A percentile compares a stretch with the other conserved stretches of the same genome.
These are phyloP conservation scores for Metschnikowia santaceciliae DNA, from an alignment of 805 yeast species.

Conservation along the genomic window DNA sequence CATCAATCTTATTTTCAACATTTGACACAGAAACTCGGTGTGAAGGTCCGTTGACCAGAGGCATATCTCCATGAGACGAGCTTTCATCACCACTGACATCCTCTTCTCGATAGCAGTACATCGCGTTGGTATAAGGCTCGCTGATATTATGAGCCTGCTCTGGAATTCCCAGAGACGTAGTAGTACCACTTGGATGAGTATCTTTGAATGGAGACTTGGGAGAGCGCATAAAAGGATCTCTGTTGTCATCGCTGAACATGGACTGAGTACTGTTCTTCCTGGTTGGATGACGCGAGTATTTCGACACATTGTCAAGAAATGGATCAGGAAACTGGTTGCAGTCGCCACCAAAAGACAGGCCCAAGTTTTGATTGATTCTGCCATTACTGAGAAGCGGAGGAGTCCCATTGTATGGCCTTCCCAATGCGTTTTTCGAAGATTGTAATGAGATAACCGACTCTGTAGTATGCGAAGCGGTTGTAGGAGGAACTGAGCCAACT, in stretches of 20 bases:
- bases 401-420: constrained; percentile 14
- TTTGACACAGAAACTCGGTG: constrained; percentile 1
- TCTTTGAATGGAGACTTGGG: constrained; percentile 12
- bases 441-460: constrained; percentile 24
- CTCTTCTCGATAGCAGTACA: constrained; percentile 26
- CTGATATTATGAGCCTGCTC: constrained; percentile 18
- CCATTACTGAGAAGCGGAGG: constrained; percentile 15
- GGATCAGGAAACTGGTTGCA: constrained; percentile 22
- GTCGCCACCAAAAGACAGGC: constrained; percentile 4
- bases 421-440: constrained; percentile 17
- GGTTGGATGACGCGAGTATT: constrained; percentile 12
- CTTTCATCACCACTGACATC: constrained; percentile 26
- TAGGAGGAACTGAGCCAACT: constrained; percentile 1
- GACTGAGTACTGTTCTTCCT: constrained; percentile 14
- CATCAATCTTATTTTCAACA: constrained; percentile 4
- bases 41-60: constrained; percentile 11
- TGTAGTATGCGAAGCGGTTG: constrained; percentile 9
- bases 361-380: not conserved
- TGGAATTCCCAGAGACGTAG: not conserved
- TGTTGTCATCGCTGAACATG: constrained; percentile 12
- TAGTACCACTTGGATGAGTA: not conserved
- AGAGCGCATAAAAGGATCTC: constrained; percentile 8
- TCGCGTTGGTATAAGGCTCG: constrained; percentile 26
- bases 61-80: constrained; percentile 28
- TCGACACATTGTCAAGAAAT: constrained; percentile 19